Evolutionary conservation across 176 grass and related monocot species (phyloP), one percentile per base, ranked within the genome.

Genomic region (Ampelocalamus luodianensis): DNA sequence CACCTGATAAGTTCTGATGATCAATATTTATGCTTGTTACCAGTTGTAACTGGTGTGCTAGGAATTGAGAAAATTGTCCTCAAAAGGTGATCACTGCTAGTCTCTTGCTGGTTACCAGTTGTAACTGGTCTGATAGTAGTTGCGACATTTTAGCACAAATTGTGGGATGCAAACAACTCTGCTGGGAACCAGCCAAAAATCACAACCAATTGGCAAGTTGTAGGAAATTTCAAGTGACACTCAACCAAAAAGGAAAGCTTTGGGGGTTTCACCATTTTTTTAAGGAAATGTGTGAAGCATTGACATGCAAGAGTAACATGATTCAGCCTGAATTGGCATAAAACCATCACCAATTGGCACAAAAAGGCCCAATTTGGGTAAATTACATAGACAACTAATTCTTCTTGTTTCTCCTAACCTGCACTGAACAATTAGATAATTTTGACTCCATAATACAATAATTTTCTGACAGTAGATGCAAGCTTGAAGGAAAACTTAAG

Each of bases 281-380:
- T 10, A 72, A 38, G 15, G 20, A 27, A 18, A 63, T 26, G 50
- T 71, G 9, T 4, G 63, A 17, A 6, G 65, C 2, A 71, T 46
- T 14, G 42, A 24, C 45, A 86, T 65, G 56, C 10, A 45, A 77
- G 29, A 75, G 64, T 23, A 44, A 37, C 10, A 85, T 22, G 39
- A 51, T 60, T 36, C 20, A 79, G 76, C 46, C 36, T 40, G 44
- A 29, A 53, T 45, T 71, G 15, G 20, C 46, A 84, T 13, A 37
- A 3, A 44, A 79, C 14, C 8, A 9, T 66, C 29, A 49, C 13
- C 20, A 59, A 2, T 29, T 15, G 5, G 7, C 20, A 58, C 68
- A 58, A 46, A 48, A 60, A 9, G 39, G 0, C 22, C 17, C 78
- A 60, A 46, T 27, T 34, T 59, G 12, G 27, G 50, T 50, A n/a